Conservation (phyloP, 2,329 filamentous ascomycete genomes). For the Aspergillus unguis region DNA sequence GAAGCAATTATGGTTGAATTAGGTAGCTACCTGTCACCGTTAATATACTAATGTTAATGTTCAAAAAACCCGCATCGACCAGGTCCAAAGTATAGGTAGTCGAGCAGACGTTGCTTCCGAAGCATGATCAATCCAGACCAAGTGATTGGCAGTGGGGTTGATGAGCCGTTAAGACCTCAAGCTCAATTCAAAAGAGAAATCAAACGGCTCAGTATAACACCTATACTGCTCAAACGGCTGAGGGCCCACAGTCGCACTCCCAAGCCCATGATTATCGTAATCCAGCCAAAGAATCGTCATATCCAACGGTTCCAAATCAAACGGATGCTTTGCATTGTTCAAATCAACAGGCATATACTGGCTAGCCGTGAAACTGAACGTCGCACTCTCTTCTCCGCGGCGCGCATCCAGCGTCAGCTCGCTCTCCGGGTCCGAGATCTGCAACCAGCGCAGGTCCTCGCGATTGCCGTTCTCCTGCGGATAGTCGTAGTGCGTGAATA, state of each 20-base stretch:
- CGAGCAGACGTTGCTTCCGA: neutral
- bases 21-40: conserved; percentile 4
- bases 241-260: conserved; percentile 18
- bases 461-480: conserved; percentile 67
- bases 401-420: conserved; percentile 12
- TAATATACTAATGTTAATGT: conserved; percentile 14
- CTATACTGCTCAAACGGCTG: conserved; percentile 5
- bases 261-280: conserved; percentile 31
- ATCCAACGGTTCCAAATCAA: conserved; percentile 50
- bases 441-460: conserved; percentile 58
- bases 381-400: conserved; percentile 31
- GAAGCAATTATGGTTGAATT: conserved; percentile 3
- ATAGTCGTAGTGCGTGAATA: conserved; percentile 61
- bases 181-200: conserved; percentile 7
- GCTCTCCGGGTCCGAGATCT: neutral
- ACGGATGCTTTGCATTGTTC: conserved; percentile 60
- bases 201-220: conserved; percentile 3
- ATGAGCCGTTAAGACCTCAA: neutral
- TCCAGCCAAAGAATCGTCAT: conserved; percentile 28
- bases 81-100: neutral
- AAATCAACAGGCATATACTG: conserved; percentile 54
- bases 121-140: neutral
- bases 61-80: neutral
- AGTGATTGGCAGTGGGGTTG: neutral
- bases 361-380: conserved; percentile 57